These are phyloP conservation scores for Sporothrix sp. DNA, from an alignment of 2,329 filamentous ascomycete genomes.

Conservation along the genomic window DNA sequence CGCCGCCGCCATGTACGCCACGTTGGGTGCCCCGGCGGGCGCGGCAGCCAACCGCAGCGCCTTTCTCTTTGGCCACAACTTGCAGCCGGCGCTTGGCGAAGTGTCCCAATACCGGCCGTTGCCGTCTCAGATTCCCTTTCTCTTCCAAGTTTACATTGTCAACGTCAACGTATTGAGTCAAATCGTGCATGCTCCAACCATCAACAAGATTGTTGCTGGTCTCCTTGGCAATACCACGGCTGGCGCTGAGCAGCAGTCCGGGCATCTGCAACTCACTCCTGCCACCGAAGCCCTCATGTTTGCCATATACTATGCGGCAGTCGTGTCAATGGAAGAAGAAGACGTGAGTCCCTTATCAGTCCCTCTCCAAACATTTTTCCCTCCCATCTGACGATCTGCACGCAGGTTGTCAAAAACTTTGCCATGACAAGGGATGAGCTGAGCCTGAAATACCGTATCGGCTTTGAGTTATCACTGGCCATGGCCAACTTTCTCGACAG, in stretches of 20 bases:
- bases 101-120: conserved; percentile 37
- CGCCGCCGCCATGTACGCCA: neutral
- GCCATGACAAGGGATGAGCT: conserved; percentile 35
- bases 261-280: conserved; percentile 25
- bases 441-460: conserved; percentile 39
- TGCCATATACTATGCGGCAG: conserved; percentile 46
- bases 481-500: conserved; percentile 49
- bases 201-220: conserved; percentile 28
- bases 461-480: conserved; percentile 47
- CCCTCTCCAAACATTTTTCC: no score
- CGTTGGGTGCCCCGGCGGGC: conserved; percentile 17
- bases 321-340: conserved; percentile 48
- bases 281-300: conserved; percentile 45
- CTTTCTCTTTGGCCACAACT: conserved; percentile 42
- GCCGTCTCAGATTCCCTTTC: conserved; percentile 44
- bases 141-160: conserved; percentile 39
- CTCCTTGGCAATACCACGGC: neutral
- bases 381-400: no score
- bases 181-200: conserved; percentile 37
- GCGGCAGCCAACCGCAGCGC: conserved; percentile 37
- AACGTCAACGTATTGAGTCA: conserved; percentile 40
- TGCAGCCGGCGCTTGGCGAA: conserved; percentile 20
- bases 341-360: conserved; percentile 34
- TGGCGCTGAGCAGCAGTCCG: conserved; percentile 9
- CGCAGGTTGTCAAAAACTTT: conserved; percentile 30